Evolutionary conservation across 768 basidiomycete species (phyloP).

Genomic region (Collybia sp.): DNA sequence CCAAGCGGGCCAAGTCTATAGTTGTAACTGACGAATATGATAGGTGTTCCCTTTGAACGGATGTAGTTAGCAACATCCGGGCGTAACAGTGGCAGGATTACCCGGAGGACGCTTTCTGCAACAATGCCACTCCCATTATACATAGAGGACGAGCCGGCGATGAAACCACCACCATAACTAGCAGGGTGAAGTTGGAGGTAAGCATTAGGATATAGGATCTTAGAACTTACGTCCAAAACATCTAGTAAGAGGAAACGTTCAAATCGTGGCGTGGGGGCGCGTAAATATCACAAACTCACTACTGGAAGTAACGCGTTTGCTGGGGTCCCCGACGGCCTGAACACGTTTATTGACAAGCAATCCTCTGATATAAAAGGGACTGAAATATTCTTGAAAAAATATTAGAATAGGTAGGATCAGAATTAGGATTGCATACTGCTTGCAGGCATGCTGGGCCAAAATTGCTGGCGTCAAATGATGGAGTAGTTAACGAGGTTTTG

Average conservation of each 20-base stretch:
- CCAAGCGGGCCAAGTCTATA: constrained; percentile 49
- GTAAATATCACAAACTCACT: constrained; percentile 15
- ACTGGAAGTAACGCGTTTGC: constrained; percentile 29
- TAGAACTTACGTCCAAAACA: constrained; percentile 35
- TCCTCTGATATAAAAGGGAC: constrained; percentile 46
- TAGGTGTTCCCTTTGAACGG: constrained; percentile 25
- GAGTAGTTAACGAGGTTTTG: constrained; percentile 28
- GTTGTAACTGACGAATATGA: constrained; percentile 45
- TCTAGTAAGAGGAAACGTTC: constrained; percentile 9
- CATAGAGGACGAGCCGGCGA: constrained; percentile 10
- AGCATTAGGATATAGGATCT: not conserved
- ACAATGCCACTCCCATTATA: constrained; percentile 23
- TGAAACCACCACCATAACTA: constrained; percentile 20
- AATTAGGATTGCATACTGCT: not conserved
- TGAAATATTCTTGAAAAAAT: constrained; percentile 3
- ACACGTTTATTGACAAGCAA: constrained; percentile 56
- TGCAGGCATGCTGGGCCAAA: constrained; percentile 28
- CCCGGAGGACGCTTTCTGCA: constrained; percentile 16
- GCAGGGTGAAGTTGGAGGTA: not conserved
- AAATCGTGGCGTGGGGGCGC: not conserved
- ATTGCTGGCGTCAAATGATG: constrained; percentile 38
- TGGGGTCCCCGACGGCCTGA: constrained; percentile 36
- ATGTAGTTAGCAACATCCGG: not conserved
- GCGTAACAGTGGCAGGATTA: not conserved
- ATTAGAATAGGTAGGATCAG: not conserved